A percentile compares a stretch with the other conserved stretches of the same genome.
Conservation (phyloP, 805 yeast genomes). For the Citeromyces nyonsensis region DNA sequence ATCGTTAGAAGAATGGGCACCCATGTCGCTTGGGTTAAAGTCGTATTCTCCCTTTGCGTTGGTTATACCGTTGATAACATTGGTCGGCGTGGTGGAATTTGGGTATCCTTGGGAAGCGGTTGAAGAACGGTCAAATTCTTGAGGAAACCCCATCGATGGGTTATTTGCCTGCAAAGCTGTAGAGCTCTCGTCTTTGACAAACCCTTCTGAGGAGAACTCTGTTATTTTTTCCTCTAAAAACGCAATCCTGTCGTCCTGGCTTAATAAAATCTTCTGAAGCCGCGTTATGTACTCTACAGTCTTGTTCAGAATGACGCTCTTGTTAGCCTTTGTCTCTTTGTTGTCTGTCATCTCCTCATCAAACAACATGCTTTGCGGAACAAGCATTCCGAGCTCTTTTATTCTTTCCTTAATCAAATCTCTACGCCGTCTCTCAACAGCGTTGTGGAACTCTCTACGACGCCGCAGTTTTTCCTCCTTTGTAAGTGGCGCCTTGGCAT, state of each 20-base stretch:
- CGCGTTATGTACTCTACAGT: slow-evolving; percentile 70
- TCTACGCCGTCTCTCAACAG: slow-evolving; percentile 84
- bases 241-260: slow-evolving; percentile 32
- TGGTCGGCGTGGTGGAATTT: neutral
- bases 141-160: neutral
- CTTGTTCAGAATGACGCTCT: slow-evolving; percentile 59
- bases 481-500: slow-evolving; percentile 18
- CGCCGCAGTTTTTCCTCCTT: slow-evolving; percentile 64
- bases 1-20: too few relatives aligned
- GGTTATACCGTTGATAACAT: too few relatives aligned
- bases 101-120: too few relatives aligned
- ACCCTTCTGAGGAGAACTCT: slow-evolving; percentile 3
- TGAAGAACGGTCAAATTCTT: neutral
- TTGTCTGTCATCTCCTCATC: slow-evolving; percentile 17
- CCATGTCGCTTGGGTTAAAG: too few relatives aligned
- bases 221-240: slow-evolving; percentile 23
- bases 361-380: slow-evolving; percentile 60
- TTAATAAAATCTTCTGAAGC: slow-evolving; percentile 40
- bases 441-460: slow-evolving; percentile 82
- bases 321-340: slow-evolving; percentile 68
- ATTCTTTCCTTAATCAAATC: slow-evolving; percentile 84
- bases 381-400: slow-evolving; percentile 64
- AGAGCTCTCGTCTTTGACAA: neutral
- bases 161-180: neutral
- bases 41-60: too few relatives aligned